These are phyloP conservation scores for Apiospora arundinis DNA, from an alignment of 2,329 filamentous ascomycete species.

Conservation along the genomic window DNA sequence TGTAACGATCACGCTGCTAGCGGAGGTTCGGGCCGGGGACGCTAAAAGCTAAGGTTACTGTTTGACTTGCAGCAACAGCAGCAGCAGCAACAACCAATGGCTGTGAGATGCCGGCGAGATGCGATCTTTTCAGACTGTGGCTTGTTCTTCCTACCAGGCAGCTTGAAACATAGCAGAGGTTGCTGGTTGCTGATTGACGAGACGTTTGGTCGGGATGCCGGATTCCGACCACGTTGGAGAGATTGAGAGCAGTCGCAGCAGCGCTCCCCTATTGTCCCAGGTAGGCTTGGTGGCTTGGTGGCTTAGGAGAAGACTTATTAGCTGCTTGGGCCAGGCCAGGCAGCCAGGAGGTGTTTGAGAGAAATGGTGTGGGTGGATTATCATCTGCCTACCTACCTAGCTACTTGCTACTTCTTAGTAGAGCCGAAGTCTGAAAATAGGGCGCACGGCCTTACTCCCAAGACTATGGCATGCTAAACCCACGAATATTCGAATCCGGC, in stretches of 20 bases:
- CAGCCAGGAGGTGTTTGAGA: conserved; percentile 2
- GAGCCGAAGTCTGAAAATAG: background rate
- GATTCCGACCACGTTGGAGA: background rate
- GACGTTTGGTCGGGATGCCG: background rate
- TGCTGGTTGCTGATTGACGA: conserved; percentile 12
- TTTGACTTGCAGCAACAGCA: background rate
- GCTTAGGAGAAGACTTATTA: background rate
- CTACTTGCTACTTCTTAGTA: no score
- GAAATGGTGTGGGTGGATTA: conserved; percentile 9
- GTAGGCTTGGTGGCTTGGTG: background rate
- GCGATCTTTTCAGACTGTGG: background rate
- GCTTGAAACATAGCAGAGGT: background rate
- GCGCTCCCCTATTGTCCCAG: background rate
- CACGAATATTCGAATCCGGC: background rate
- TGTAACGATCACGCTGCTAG: background rate
- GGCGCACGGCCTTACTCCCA: background rate
- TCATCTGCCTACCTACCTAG: background rate
- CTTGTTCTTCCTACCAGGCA: background rate
- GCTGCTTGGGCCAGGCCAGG: background rate
- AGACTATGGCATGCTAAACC: background rate
- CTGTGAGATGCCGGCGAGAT: background rate
- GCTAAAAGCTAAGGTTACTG: conserved; percentile 3
- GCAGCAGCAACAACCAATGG: background rate
- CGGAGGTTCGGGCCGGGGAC: conserved; percentile 5
- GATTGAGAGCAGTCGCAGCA: conserved; percentile 1